Evolutionary conservation across 495 filamentous ascomycete genomes (phyloP), one percentile per base, ranked within the genome.

Genomic region (Parachaetomium inaequale): DNA sequence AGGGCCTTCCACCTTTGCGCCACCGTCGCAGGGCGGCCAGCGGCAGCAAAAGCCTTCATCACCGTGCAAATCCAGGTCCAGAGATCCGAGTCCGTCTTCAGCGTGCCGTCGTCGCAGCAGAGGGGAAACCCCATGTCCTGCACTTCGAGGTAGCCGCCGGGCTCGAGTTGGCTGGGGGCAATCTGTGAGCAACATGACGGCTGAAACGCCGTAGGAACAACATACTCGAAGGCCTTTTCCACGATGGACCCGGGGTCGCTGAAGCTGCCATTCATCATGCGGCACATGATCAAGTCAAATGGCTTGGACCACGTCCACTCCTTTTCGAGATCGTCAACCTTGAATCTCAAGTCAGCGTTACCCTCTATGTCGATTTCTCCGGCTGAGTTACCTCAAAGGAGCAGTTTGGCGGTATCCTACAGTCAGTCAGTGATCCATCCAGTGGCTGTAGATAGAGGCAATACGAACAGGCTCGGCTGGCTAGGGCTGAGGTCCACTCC

Each of bases 91-190:
- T 72, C 67, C 3, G 70, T 46, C 1, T 29, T 19, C 59, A 83
- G 72, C 19, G 74, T 80, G 51, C 71, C 78, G 63, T 84, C 81
- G 55, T 84, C 79, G 38, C 75, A 80, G 81, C 55, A 76, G 81
- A 57, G 79, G 78, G 23, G 84, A n/a, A 7, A 4, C 17, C 25
- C 59, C 23, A 57, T 59, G 45, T 68, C 63, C 2, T 61, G 59
- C 0, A 62, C 26, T 31, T 72, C 67, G n/a, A 70, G 53, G 31
- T 69, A 72, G 43, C 70, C 64, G 43, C 66, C 65, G 11, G 65
- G 66, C 31, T 61, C 62, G n/a, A 72, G 66, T 31, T 61, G 34
- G 17, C 60, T 67, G 47, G 23, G 14, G 26, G 14, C 4, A 26
- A 14, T 21, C 8, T 26, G 21, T 47, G 3, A 26, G 45, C 10